A percentile compares a stretch with the other conserved stretches of the same genome.
phyloP scores from a whole-genome alignment of 2,329 filamentous ascomycete genomes.

The Pseudogymnoascus sp. region DNA sequence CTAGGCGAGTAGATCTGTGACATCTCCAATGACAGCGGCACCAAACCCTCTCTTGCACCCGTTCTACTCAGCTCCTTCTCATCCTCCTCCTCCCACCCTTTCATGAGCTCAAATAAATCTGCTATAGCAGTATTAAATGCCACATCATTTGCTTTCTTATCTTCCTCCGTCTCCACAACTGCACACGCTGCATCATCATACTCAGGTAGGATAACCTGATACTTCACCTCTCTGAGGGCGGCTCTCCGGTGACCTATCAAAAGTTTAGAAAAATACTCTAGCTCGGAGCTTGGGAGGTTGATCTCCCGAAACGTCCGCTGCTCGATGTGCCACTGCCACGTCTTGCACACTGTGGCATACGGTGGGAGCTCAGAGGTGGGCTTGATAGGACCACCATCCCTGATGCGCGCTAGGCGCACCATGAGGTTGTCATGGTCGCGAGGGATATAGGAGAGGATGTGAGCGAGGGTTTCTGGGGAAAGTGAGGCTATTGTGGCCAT shows the following conservation, averaged over 20 bases:
- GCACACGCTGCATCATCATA: conserved; percentile 15
- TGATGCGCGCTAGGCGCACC: background rate
- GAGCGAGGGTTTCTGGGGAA: conserved; percentile 4
- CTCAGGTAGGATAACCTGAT: conserved; percentile 14
- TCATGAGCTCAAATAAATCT: conserved; percentile 11
- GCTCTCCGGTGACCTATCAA: conserved; percentile 11
- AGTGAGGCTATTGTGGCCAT: conserved; percentile 5
- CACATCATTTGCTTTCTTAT: conserved; percentile 12
- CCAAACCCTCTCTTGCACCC: background rate
- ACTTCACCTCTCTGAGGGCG: conserved; percentile 10
- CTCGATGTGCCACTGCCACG: conserved; percentile 16
- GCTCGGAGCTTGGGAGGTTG: conserved; percentile 13
- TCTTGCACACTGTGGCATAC: conserved; percentile 16
- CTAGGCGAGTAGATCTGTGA: conserved; percentile 14
- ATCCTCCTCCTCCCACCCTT: conserved; percentile 10
- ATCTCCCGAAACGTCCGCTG: conserved; percentile 12
- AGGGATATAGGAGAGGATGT: background rate
- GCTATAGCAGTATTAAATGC: conserved; percentile 15
- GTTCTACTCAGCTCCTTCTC: background rate
- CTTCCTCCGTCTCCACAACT: conserved; percentile 14
- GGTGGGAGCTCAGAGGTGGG: conserved; percentile 8
- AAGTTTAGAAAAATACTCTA: conserved; percentile 8
- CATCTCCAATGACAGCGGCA: background rate
- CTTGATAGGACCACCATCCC: conserved; percentile 1
- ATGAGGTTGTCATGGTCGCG: conserved; percentile 4